phyloP scores from a whole-genome alignment of 768 basidiomycete species.

The Dentipellis fragilis region DNA sequence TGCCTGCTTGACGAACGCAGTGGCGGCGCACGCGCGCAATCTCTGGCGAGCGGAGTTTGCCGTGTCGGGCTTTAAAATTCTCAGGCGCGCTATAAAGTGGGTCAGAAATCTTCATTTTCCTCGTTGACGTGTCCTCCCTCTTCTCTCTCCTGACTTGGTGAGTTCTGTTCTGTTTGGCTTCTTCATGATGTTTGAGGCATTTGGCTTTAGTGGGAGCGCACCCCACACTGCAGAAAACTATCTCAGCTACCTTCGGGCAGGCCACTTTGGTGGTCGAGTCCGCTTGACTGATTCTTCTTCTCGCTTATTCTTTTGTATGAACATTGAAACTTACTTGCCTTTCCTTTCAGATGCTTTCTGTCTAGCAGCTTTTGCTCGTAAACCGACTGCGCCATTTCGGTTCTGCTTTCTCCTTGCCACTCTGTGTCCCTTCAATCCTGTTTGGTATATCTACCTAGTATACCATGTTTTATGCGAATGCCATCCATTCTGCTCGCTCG shows the following conservation, averaged over 20 bases:
- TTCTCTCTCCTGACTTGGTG: conserved; percentile 13
- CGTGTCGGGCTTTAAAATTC: background rate
- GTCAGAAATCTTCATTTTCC: background rate
- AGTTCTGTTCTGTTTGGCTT: conserved; percentile 9
- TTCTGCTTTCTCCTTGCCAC: no score
- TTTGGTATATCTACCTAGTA: no score
- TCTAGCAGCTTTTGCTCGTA: background rate
- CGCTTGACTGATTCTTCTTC: conserved; percentile 33
- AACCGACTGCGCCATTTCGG: background rate
- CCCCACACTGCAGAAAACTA: conserved; percentile 75
- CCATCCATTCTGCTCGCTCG: no score
- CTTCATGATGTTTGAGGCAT: conserved; percentile 84
- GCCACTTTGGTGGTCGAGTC: conserved; percentile 30
- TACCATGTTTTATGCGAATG: no score
- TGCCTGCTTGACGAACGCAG: background rate
- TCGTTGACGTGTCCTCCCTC: background rate
- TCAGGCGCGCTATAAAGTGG: background rate
- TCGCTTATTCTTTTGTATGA: background rate
- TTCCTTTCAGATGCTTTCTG: background rate
- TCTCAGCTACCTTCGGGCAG: conserved; percentile 86
- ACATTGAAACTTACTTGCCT: background rate
- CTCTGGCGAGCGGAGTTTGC: background rate
- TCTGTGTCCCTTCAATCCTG: no score
- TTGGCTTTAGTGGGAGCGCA: conserved; percentile 71
- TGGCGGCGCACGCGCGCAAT: background rate